Percentiles rank a stretch among this genome's conserved stretches.
Conservation (phyloP, 2,329 filamentous ascomycete genomes). For the Knoxdaviesia proteae region DNA sequence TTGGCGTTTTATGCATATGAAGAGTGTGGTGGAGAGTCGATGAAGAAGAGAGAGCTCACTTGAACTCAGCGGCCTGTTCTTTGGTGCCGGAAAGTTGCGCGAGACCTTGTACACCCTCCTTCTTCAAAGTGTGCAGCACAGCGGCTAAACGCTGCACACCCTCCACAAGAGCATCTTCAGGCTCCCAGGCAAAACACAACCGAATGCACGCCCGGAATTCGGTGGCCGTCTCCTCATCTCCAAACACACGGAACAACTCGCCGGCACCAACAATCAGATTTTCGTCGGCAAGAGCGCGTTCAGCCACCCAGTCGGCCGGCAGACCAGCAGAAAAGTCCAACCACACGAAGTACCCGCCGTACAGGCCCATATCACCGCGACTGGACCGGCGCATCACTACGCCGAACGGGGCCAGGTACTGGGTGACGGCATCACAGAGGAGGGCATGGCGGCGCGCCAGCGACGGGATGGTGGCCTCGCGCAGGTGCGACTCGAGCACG, state of each 20-base stretch:
- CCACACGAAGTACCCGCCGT: constrained; percentile 80
- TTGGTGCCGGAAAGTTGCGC: too few relatives aligned
- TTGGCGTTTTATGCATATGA: too few relatives aligned
- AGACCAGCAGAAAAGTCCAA: constrained; percentile 33
- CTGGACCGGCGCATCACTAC: constrained; percentile 20
- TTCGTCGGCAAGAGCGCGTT: constrained; percentile 37
- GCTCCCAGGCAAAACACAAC: constrained; percentile 55
- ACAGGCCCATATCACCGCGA: constrained; percentile 24
- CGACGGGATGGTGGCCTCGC: constrained; percentile 19
- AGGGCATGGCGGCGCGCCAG: constrained; percentile 23
- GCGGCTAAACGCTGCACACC: constrained; percentile 42
- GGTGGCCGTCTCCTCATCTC: constrained; percentile 25
- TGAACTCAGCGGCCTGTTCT: too few relatives aligned
- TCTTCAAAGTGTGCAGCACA: constrained; percentile 16
- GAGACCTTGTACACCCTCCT: constrained; percentile 6
- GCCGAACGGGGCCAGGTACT: constrained; percentile 41
- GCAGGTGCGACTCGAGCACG: constrained; percentile 22
- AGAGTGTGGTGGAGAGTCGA: too few relatives aligned
- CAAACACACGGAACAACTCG: constrained; percentile 45
- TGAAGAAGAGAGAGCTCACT: too few relatives aligned
- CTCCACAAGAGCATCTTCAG: constrained; percentile 41
- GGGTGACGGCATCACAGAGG: constrained; percentile 36
- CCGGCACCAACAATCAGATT: constrained; percentile 49
- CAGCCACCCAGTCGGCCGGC: constrained; percentile 33
- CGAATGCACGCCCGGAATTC: constrained; percentile 40